These are phyloP conservation scores for Physcomitrellopsis africana DNA, from an alignment of 225 moss, liverwort and hornwort species.

Conservation along the genomic window DNA sequence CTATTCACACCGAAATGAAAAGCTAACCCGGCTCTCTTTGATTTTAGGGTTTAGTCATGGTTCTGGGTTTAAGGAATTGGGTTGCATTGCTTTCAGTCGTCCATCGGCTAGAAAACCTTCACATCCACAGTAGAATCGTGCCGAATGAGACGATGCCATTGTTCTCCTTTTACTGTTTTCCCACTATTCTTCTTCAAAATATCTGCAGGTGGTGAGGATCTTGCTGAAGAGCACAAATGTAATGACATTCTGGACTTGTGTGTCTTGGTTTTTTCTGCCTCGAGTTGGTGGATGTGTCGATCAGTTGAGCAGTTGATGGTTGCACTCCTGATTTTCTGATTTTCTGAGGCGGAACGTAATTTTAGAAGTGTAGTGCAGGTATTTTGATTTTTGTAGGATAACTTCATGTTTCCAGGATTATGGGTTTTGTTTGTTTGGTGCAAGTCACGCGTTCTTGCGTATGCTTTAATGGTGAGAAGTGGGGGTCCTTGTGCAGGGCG, in stretches of 20 bases:
- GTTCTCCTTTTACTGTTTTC: too few species aligned
- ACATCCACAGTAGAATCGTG: too few species aligned
- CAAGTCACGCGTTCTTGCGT: not conserved
- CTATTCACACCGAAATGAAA: too few species aligned
- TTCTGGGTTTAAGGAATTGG: slow-evolving; percentile 13
- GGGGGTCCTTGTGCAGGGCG: not conserved
- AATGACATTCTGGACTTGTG: not conserved
- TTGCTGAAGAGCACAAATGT: not conserved
- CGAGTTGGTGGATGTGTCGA: not conserved
- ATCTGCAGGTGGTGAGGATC: not conserved
- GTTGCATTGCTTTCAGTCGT: not conserved
- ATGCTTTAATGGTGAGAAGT: not conserved
- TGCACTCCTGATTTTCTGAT: not conserved
- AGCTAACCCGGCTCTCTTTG: not conserved
- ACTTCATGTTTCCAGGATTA: not conserved
- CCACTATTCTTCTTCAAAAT: not conserved
- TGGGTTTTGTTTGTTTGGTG: not conserved
- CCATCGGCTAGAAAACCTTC: not conserved
- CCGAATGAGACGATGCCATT: too few species aligned
- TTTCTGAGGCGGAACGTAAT: not conserved
- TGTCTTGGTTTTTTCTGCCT: not conserved
- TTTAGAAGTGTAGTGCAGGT: not conserved
- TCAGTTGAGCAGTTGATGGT: not conserved
- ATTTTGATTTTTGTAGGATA: not conserved
- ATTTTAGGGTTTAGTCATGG: not conserved